Evolutionary conservation across 176 grass and related monocot genomes (phyloP).

Genomic region (Cymbopogon citratus): DNA sequence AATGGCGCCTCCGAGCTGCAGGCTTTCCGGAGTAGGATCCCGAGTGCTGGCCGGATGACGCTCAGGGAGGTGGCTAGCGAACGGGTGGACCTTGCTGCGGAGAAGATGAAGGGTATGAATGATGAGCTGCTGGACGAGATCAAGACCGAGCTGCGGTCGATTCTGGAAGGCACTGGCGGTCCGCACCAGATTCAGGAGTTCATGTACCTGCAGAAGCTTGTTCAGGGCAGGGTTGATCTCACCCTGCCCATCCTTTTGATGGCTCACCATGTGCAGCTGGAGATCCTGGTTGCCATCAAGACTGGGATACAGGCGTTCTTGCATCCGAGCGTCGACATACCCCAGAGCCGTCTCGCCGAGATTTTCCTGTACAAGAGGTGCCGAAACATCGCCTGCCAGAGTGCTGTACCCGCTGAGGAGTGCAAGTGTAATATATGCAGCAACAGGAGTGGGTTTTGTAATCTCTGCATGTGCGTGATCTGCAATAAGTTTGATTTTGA

Average conservation of each 20-base stretch:
- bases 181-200: conserved; percentile 62
- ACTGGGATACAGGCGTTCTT: conserved; percentile 76
- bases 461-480: conserved; percentile 83
- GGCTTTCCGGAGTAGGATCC: conserved; percentile 27
- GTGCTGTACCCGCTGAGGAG: conserved; percentile 52
- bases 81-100: conserved; percentile 42
- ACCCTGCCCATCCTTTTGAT: conserved; percentile 37
- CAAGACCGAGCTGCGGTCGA: conserved; percentile 52
- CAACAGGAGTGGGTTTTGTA: conserved; percentile 71
- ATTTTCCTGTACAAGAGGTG: conserved; percentile 82
- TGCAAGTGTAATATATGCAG: conserved; percentile 61
- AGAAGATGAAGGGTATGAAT: conserved; percentile 62
- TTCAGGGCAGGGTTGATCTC: conserved; percentile 60
- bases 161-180: conserved; percentile 59
- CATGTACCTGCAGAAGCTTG: conserved; percentile 65
- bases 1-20: conserved; percentile 29
- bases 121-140: conserved; percentile 61
- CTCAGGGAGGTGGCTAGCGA: conserved; percentile 71
- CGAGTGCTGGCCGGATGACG: conserved; percentile 25
- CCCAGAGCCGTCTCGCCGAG: conserved; percentile 45
- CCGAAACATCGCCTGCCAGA: conserved; percentile 77
- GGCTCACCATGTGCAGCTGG: conserved; percentile 68
- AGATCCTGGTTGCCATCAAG: conserved; percentile 77
- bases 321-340: conserved; percentile 62
- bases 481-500: conserved; percentile 73